Conservation (phyloP, 78 protist species). For the Mastigamoeba balamuthi region DNA sequence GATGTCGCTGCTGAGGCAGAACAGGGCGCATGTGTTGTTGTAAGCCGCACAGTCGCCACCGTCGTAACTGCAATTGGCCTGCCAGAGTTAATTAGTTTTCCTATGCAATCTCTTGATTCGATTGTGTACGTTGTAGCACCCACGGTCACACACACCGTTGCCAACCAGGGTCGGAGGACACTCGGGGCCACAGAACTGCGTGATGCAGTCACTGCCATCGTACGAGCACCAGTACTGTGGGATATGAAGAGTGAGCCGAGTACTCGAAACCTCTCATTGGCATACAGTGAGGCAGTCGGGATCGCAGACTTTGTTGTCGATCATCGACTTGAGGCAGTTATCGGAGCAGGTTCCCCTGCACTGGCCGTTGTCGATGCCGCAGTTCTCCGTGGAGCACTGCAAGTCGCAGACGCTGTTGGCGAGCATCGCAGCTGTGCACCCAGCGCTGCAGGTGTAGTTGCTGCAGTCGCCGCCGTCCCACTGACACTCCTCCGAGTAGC, state of each 20-base stretch:
- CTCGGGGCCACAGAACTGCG: background rate
- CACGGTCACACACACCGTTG: slow-evolving; percentile 15
- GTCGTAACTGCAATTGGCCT: slow-evolving; percentile 3
- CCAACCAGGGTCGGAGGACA: slow-evolving; percentile 6
- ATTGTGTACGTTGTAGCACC: background rate
- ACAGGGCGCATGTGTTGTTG: slow-evolving; percentile 1
- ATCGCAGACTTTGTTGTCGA: too few species aligned
- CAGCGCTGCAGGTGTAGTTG: background rate
- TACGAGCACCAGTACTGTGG: background rate
- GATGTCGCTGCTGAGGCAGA: background rate
- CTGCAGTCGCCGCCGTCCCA: slow-evolving; percentile 14
- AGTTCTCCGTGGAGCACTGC: slow-evolving; percentile 10
- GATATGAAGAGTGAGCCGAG: too few species aligned
- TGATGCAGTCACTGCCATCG: slow-evolving; percentile 10
- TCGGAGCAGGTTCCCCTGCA: too few species aligned
- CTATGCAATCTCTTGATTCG: slow-evolving; percentile 1
- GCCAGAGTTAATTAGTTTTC: too few species aligned
- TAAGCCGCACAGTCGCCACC: slow-evolving; percentile 15
- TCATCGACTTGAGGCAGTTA: too few species aligned
- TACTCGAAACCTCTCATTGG: too few species aligned
- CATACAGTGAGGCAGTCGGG: too few species aligned
- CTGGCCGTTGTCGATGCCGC: slow-evolving; percentile 6
- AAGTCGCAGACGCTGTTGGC: slow-evolving; percentile 4
- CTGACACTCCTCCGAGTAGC: slow-evolving; percentile 2
- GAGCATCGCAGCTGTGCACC: background rate